Base-by-base conservation (phyloP, 1,139 yeast species). In the Nakaseomyces kungkrabaensis region DNA sequence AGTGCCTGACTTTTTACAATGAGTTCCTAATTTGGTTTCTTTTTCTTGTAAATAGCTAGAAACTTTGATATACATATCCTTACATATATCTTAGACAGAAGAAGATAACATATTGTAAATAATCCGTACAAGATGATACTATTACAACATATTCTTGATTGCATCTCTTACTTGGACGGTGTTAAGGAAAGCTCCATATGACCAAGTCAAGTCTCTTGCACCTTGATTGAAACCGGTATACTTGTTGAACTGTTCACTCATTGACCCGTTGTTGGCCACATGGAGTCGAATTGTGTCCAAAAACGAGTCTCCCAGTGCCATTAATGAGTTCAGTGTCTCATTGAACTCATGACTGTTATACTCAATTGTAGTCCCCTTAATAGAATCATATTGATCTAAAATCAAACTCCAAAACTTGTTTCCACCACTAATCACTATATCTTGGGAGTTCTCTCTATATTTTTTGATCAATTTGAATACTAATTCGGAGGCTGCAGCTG, bases 161-260 rank as follows among this genome's bases (percentile, higher is more conserved):
- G 65, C 72, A 37, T 59, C 57, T 65, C 90, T 77, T 81, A 86
- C 79, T 65, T 86, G 74, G 49, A 77, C 70, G 3, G 92, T 79
- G 56, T 79, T 76, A 82, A 86, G 83, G 50, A 85, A 78, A 2
- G 95, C 78, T 41, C 90, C 81, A 65, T 87, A 87, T 56, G 95
- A 84, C 98, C 98, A 92, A 5, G 97, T 89, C 60, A 92, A 76
- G 58, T 86, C 78, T 50, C 71, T 69, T 0, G 97, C 97, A 3
- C 98, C 98, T 67, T 82, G 85, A 84, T 88, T 81, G 64, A 67
- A 87, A 0, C 98, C 98, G 43, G 76, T 79, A 59, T 81, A 77
- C 60, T 78, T 79, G 69, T 85, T 87, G 66, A 87, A 86, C 62
- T 92, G 97, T 66, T 92, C 98, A 60, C 90, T 82, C 80, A 90